These are phyloP conservation scores for Physcomitrium patens DNA, from an alignment of 225 moss, liverwort and hornwort genomes.

Conservation along the genomic window DNA sequence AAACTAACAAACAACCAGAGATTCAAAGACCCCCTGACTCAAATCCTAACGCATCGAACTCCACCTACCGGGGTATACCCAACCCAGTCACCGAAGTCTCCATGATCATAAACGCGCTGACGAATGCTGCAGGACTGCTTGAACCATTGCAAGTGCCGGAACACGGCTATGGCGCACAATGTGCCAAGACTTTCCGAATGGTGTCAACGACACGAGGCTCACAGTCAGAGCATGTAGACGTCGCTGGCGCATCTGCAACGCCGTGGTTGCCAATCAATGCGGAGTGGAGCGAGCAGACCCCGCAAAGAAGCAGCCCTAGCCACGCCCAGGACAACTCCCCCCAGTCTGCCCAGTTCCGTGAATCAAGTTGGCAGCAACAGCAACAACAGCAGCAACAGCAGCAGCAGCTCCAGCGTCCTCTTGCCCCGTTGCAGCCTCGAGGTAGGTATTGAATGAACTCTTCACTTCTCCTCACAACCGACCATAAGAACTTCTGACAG, in stretches of 20 bases:
- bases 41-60: not conserved
- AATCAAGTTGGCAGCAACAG: slow-evolving; percentile 6
- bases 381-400: not conserved
- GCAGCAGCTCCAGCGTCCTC: not conserved
- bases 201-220: slow-evolving; percentile 24
- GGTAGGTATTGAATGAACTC: slow-evolving; percentile 10
- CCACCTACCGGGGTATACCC: slow-evolving; percentile 24
- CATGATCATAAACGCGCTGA: slow-evolving; percentile 52
- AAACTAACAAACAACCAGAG: slow-evolving; percentile 25
- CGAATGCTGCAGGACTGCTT: slow-evolving; percentile 36
- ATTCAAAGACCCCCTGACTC: slow-evolving; percentile 20
- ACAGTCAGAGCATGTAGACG: slow-evolving; percentile 43
- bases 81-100: slow-evolving; percentile 46
- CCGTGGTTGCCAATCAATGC: slow-evolving; percentile 44
- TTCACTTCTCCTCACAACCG: not conserved
- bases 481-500: not conserved
- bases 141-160: too few relatives aligned
- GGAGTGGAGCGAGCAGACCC: slow-evolving; percentile 22
- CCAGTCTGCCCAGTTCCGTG: slow-evolving; percentile 9
- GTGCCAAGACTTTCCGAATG: slow-evolving; percentile 25
- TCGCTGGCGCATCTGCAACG: slow-evolving; percentile 38
- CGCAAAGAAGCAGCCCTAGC: slow-evolving; percentile 25
- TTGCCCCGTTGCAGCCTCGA: slow-evolving; percentile 21
- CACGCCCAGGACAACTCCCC: slow-evolving; percentile 22
- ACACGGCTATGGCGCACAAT: slow-evolving; percentile 12